A percentile compares a stretch with the other conserved stretches of the same genome.
Conservation (phyloP, 1,284 basidiomycete genomes). For the Gymnopus androsaceus region DNA sequence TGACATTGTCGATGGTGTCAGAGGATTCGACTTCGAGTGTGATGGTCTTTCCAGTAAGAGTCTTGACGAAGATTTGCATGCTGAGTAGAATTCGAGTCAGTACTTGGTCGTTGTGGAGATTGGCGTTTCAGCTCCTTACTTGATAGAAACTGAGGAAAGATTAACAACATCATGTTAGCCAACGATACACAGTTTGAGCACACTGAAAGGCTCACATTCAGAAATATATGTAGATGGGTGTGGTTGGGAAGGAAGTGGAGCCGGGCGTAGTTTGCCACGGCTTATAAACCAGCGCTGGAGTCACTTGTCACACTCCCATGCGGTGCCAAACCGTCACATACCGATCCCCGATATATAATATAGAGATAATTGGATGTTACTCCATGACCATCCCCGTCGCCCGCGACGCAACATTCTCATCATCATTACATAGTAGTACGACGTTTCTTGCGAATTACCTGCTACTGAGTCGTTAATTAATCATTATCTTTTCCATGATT, state of each 20-base stretch:
- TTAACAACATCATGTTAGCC: neutral
- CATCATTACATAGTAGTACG: too few species aligned
- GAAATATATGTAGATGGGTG: conserved; percentile 17
- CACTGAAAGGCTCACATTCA: neutral
- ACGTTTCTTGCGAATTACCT: too few species aligned
- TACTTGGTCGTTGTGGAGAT: neutral
- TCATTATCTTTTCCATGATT: neutral
- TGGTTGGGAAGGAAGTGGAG: conserved; percentile 27
- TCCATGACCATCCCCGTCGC: too few species aligned
- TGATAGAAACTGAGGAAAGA: neutral
- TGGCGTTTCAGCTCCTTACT: neutral
- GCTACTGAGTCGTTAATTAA: too few species aligned
- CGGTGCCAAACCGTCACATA: too few species aligned
- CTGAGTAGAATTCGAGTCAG: conserved; percentile 7
- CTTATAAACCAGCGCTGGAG: too few species aligned
- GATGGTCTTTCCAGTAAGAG: conserved; percentile 89
- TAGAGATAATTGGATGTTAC: too few species aligned
- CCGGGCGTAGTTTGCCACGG: too few species aligned
- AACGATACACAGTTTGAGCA: neutral
- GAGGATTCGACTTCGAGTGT: conserved; percentile 86
- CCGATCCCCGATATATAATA: too few species aligned
- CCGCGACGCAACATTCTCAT: too few species aligned
- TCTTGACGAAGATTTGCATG: conserved; percentile 89
- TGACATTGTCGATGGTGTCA: conserved; percentile 77
- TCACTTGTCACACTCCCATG: too few species aligned